Conservation (phyloP, 768 basidiomycete species). For the Trametes gibbosa region DNA sequence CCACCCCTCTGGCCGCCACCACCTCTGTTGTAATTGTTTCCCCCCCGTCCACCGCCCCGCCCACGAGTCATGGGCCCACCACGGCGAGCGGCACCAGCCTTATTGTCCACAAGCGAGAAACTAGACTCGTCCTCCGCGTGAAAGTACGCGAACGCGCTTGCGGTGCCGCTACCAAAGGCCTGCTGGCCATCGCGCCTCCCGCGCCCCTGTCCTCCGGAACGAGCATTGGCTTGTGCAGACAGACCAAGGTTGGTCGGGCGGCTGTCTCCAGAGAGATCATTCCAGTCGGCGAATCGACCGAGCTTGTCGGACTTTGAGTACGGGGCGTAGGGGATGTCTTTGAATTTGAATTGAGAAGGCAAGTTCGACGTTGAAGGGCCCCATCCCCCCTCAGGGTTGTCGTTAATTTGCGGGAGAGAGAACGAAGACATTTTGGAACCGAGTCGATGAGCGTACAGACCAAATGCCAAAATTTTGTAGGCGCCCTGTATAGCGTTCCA, state of each 20-base stretch:
- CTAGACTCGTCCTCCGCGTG: slow-evolving; percentile 97
- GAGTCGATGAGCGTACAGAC: slow-evolving; percentile 12
- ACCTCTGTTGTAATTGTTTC: slow-evolving; percentile 37
- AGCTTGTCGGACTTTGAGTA: slow-evolving; percentile 99
- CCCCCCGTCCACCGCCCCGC: slow-evolving; percentile 37
- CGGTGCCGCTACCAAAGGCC: slow-evolving; percentile 86
- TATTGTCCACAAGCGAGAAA: slow-evolving; percentile 95
- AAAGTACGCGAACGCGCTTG: slow-evolving; percentile 93
- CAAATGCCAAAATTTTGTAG: slow-evolving; percentile 19
- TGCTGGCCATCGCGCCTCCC: slow-evolving; percentile 75
- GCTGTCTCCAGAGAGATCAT: slow-evolving; percentile 66
- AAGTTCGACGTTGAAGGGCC: slow-evolving; percentile 80
- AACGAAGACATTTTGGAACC: slow-evolving; percentile 65
- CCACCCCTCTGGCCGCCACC: slow-evolving; percentile 43
- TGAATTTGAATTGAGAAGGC: slow-evolving; percentile 93
- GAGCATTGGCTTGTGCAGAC: slow-evolving; percentile 44
- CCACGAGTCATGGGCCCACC: slow-evolving; percentile 65
- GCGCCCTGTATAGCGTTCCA: slow-evolving; percentile 1
- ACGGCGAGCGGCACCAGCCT: slow-evolving; percentile 64
- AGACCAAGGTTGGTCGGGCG: slow-evolving; percentile 53
- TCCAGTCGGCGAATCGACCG: slow-evolving; percentile 97
- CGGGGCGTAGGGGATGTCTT: slow-evolving; percentile 97
- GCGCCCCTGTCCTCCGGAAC: slow-evolving; percentile 46
- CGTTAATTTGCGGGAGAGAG: slow-evolving; percentile 81
- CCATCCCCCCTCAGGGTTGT: slow-evolving; percentile 94